These are phyloP conservation scores for Paraconiothyrium brasiliense DNA, from an alignment of 2,329 filamentous ascomycete species.

Conservation along the genomic window DNA sequence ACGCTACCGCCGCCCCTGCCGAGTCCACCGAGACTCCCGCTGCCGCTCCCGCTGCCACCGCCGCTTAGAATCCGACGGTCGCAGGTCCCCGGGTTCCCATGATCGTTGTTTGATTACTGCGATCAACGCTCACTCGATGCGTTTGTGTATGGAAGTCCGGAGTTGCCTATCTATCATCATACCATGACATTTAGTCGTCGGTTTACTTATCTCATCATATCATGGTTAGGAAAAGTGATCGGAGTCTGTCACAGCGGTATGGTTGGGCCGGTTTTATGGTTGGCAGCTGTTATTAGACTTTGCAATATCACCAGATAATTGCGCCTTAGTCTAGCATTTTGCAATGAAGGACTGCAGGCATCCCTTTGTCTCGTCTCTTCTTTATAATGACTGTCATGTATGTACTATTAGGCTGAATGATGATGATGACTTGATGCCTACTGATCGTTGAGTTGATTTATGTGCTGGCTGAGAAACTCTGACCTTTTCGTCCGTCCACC, in stretches of 20 bases:
- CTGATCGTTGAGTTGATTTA: too few relatives aligned
- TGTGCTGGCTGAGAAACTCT: too few relatives aligned
- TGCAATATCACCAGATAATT: slow-evolving; percentile 21
- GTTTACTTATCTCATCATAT: slow-evolving; percentile 26
- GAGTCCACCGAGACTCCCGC: slow-evolving; percentile 34
- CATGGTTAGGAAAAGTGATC: slow-evolving; percentile 25
- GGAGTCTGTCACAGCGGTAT: slow-evolving; percentile 20
- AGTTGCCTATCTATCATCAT: slow-evolving; percentile 22
- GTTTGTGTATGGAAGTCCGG: slow-evolving; percentile 20
- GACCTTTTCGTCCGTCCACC: too few relatives aligned
- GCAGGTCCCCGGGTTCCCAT: slow-evolving; percentile 17
- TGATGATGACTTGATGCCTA: slow-evolving; percentile 4
- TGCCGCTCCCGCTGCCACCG: slow-evolving; percentile 31
- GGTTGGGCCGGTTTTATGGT: slow-evolving; percentile 17
- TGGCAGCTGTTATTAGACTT: slow-evolving; percentile 18
- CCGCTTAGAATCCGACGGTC: slow-evolving; percentile 38
- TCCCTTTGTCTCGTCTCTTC: slow-evolving; percentile 10
- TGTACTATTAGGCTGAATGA: slow-evolving; percentile 12
- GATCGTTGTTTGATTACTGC: slow-evolving; percentile 12
- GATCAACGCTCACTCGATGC: slow-evolving; percentile 13
- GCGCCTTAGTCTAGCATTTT: slow-evolving; percentile 24
- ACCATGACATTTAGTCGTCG: slow-evolving; percentile 22
- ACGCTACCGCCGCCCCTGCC: slow-evolving; percentile 24
- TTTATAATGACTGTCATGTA: slow-evolving; percentile 14
- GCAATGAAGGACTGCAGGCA: slow-evolving; percentile 11